phyloP scores from a whole-genome alignment of 176 grass and related monocot genomes.

The Bolboschoenus planiculmis region DNA sequence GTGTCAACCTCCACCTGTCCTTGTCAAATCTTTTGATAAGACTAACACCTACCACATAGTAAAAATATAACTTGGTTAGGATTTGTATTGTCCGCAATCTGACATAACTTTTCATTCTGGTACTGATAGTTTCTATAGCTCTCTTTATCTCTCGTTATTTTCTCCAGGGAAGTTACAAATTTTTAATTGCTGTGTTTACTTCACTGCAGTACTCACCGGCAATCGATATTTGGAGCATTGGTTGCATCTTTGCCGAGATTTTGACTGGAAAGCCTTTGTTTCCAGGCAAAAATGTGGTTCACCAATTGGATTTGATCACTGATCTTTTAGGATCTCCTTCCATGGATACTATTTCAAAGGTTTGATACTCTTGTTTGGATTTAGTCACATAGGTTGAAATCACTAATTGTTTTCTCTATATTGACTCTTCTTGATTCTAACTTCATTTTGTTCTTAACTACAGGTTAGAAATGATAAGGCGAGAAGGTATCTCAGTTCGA shows the following conservation, averaged over 20 bases:
- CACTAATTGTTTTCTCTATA: conserved; percentile 2
- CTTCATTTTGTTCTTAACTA: conserved; percentile 9
- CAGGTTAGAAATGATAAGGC: conserved; percentile 96
- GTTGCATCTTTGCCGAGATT: conserved; percentile 97
- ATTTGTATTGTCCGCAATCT: conserved; percentile 20
- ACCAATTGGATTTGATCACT: conserved; percentile 97
- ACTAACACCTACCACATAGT: background rate
- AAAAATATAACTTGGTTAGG: conserved; percentile 18
- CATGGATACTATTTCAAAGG: conserved; percentile 58
- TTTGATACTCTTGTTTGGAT: conserved; percentile 25
- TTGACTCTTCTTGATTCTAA: background rate
- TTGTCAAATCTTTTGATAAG: conserved; percentile 18
- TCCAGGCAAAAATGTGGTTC: conserved; percentile 99
- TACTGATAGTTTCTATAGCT: conserved; percentile 13
- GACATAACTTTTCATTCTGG: conserved; percentile 22
- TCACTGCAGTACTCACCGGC: conserved; percentile 77
- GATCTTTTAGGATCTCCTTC: conserved; percentile 88
- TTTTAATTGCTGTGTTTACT: conserved; percentile 27
- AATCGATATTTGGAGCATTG: conserved; percentile 98
- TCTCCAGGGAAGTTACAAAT: background rate
- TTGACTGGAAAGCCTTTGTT: conserved; percentile 95
- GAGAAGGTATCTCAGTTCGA: conserved; percentile 65
- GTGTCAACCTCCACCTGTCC: background rate
- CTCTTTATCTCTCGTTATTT: conserved; percentile 10
- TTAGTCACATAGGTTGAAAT: background rate